Evolutionary conservation across 805 yeast species (phyloP).

Genomic region (Yarrowia phangngaensis): DNA sequence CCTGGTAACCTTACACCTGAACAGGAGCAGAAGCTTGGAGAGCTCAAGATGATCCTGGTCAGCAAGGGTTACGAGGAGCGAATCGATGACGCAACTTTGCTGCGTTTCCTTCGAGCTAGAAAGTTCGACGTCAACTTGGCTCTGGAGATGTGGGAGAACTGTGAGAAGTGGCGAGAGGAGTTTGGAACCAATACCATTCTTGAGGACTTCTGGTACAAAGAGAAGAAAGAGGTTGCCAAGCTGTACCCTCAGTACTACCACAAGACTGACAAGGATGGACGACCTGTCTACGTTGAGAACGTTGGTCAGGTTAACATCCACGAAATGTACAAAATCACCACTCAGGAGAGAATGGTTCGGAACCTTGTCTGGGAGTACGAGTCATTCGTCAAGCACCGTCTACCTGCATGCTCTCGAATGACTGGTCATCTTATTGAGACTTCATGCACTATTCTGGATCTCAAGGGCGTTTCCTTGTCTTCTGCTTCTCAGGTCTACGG

Average conservation of each 20-base stretch:
- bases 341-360: slow-evolving; percentile 92
- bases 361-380: slow-evolving; percentile 98
- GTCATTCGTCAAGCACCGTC: slow-evolving; percentile 72
- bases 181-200: slow-evolving; percentile 84
- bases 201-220: slow-evolving; percentile 85
- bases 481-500: slow-evolving; percentile 80
- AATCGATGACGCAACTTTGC: slow-evolving; percentile 75
- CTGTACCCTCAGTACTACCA: slow-evolving; percentile 96
- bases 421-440: slow-evolving; percentile 80
- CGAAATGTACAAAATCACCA: slow-evolving; percentile 89
- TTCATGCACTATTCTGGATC: slow-evolving; percentile 91
- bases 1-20: slow-evolving; percentile 73
- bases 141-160: slow-evolving; percentile 72
- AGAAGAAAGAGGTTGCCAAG: slow-evolving; percentile 83
- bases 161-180: slow-evolving; percentile 89
- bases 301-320: slow-evolving; percentile 84
- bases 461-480: slow-evolving; percentile 86
- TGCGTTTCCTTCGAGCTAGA: slow-evolving; percentile 90
- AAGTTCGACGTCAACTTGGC: slow-evolving; percentile 83
- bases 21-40: slow-evolving; percentile 58
- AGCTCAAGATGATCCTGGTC: slow-evolving; percentile 54
- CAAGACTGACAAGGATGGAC: slow-evolving; percentile 93
- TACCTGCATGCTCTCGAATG: slow-evolving; percentile 92
- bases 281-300: slow-evolving; percentile 94
- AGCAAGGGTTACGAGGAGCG: slow-evolving; percentile 70